A percentile compares a stretch with the other conserved stretches of the same genome.
Conservation (phyloP, 805 yeast species). For the Yarrowia divulgata region DNA sequence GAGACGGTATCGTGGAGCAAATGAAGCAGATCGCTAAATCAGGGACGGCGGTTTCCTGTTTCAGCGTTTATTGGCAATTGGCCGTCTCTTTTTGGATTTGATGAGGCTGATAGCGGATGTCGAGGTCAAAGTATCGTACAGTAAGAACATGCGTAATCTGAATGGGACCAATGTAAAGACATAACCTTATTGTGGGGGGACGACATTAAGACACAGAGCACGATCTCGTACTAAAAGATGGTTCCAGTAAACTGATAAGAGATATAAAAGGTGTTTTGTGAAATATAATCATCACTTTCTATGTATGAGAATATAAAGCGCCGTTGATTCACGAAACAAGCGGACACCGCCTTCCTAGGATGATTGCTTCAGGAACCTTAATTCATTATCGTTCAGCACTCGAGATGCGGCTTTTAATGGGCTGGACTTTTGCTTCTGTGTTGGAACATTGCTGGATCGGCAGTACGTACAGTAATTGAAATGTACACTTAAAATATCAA, state of each 20-base stretch:
- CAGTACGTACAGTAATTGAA: neutral
- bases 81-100: conserved; percentile 22
- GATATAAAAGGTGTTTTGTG: too few species aligned
- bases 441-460: conserved; percentile 36
- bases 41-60: conserved; percentile 22
- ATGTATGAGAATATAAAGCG: too few species aligned
- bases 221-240: too few species aligned
- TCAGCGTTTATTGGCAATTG: conserved; percentile 17
- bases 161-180: conserved; percentile 10
- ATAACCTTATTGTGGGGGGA: conserved; percentile 5
- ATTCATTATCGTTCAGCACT: conserved; percentile 5
- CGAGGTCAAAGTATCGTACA: conserved; percentile 7
- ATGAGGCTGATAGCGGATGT: conserved; percentile 25
- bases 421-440: conserved; percentile 14
- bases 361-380: neutral
- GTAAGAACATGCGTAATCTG: conserved; percentile 12
- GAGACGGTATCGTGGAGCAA: conserved; percentile 33
- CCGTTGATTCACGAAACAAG: neutral
- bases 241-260: neutral
- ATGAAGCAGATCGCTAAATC: conserved; percentile 31
- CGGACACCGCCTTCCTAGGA: neutral
- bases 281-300: too few species aligned
- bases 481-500: neutral
- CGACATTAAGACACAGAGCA: neutral
- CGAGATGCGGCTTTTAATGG: conserved; percentile 23